phyloP scores from a whole-genome alignment of 2,329 filamentous ascomycete genomes.

The Seiridium cupressi region DNA sequence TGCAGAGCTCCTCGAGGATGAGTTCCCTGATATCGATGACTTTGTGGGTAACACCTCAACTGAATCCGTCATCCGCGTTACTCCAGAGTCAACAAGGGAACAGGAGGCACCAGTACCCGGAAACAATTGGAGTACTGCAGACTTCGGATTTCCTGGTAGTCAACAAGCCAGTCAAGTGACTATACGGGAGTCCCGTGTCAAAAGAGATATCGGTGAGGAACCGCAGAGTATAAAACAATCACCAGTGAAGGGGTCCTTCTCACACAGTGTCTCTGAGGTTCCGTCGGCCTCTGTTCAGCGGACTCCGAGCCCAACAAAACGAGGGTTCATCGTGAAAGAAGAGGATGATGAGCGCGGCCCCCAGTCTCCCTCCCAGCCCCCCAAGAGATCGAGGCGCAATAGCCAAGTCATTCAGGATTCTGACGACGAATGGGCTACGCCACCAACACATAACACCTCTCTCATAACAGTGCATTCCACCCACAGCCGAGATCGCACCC shows the following conservation, averaged over 20 bases:
- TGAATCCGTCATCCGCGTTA: conserved; percentile 31
- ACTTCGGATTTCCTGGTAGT: background rate
- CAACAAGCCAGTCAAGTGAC: background rate
- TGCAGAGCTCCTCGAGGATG: conserved; percentile 32
- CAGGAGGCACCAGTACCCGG: conserved; percentile 5
- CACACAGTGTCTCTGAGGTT: conserved; percentile 11
- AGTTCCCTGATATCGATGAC: conserved; percentile 55
- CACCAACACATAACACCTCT: conserved; percentile 33
- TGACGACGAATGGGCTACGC: conserved; percentile 52
- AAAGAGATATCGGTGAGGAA: background rate
- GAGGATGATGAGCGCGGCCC: conserved; percentile 14
- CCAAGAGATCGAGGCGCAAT: conserved; percentile 20
- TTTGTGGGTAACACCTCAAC: conserved; percentile 29
- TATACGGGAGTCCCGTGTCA: background rate
- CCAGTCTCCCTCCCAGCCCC: conserved; percentile 16
- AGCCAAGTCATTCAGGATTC: conserved; percentile 52
- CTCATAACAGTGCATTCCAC: conserved; percentile 22
- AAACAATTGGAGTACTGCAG: no score
- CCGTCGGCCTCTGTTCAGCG: conserved; percentile 6
- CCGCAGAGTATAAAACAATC: conserved; percentile 15
- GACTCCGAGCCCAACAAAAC: conserved; percentile 8
- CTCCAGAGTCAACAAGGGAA: conserved; percentile 28
- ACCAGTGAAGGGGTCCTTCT: conserved; percentile 21
- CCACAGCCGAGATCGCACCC: conserved; percentile 8
- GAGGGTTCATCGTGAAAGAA: conserved; percentile 15